These are phyloP conservation scores for Musa beccarii DNA, from an alignment of 176 grass and related monocot species.

Conservation along the genomic window DNA sequence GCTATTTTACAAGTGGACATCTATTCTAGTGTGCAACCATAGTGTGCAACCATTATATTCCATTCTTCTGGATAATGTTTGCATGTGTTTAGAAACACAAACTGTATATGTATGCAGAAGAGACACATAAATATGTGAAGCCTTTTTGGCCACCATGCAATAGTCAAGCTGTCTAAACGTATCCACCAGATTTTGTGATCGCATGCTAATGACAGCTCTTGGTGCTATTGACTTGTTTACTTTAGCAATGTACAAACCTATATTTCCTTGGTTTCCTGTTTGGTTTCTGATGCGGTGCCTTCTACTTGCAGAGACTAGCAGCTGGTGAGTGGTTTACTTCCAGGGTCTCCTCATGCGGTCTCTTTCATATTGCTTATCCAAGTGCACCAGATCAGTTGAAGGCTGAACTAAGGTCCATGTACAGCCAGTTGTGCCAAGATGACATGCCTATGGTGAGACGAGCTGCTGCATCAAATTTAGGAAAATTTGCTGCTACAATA, in stretches of 20 bases:
- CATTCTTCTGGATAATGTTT: neutral
- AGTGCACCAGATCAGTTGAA: conserved; percentile 68
- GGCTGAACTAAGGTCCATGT: conserved; percentile 58
- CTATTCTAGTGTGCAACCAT: neutral
- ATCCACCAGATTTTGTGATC: neutral
- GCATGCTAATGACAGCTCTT: neutral
- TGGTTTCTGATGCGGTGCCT: conserved; percentile 15
- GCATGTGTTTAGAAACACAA: neutral
- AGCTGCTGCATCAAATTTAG: conserved; percentile 81
- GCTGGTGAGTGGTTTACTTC: conserved; percentile 91
- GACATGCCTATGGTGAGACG: conserved; percentile 99
- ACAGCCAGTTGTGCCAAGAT: conserved; percentile 83
- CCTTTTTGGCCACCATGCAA: neutral
- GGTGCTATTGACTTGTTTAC: neutral
- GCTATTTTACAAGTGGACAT: neutral
- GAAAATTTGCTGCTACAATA: conserved; percentile 85
- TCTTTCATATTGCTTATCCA: conserved; percentile 84
- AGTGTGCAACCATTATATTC: neutral
- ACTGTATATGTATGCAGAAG: too few species aligned
- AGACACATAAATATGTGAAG: neutral
- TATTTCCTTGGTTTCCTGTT: conserved; percentile 1
- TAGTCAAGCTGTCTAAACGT: neutral
- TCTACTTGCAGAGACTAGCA: conserved; percentile 49
- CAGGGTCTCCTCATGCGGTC: conserved; percentile 74
- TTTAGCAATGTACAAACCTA: neutral